Evolutionary conservation across 73 alveolate genomes (phyloP).

Genomic region (Symbiodinium natans): DNA sequence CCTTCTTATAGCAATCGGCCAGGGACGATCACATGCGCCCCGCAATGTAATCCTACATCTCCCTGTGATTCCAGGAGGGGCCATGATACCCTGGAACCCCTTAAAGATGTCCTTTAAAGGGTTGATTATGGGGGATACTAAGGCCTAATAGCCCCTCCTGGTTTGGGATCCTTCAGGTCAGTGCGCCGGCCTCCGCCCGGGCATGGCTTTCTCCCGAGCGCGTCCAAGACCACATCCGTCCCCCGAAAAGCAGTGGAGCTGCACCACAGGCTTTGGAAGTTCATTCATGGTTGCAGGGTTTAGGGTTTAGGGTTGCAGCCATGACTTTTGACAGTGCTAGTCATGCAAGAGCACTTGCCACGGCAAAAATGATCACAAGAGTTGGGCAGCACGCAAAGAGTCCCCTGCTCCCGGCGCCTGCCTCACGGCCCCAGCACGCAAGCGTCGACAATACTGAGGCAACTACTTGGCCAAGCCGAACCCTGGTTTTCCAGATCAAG

Average conservation of each 20-base stretch:
- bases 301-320: background rate
- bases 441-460: background rate
- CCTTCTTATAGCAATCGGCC: no score
- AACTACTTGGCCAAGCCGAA: background rate
- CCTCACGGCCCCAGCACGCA: background rate
- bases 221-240: slow-evolving; percentile 18
- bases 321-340: background rate
- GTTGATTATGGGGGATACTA: no score
- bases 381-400: background rate
- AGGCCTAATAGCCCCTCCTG: no score
- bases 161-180: no score
- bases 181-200: slow-evolving; percentile 8
- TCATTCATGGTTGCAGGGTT: no score
- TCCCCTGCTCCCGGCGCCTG: background rate
- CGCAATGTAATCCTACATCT: no score
- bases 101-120: no score
- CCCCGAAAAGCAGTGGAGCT: background rate
- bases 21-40: no score
- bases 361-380: background rate
- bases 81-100: no score
- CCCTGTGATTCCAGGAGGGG: no score
- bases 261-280: no score
- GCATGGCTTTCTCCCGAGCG: background rate
- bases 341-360: background rate
- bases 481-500: background rate